These are phyloP conservation scores for Talaromyces sp. DNA, from an alignment of 2,329 filamentous ascomycete species.

Conservation along the genomic window DNA sequence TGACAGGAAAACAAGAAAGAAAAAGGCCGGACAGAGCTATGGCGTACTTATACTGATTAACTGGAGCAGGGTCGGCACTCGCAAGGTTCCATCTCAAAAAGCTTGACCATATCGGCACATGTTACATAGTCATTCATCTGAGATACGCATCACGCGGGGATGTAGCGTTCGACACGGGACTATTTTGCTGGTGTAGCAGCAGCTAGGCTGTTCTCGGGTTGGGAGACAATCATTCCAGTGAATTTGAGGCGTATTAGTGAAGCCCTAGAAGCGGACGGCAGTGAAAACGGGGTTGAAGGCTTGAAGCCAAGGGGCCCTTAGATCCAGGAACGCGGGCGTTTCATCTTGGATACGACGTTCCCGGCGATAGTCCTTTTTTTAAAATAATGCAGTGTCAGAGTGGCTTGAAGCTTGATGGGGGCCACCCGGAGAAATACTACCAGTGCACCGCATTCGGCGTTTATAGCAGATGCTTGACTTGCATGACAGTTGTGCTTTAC, in stretches of 20 bases:
- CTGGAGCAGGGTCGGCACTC: not conserved
- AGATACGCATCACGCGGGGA: not conserved
- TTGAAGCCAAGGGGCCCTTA: no score
- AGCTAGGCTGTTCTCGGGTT: not conserved
- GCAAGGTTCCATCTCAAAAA: not conserved
- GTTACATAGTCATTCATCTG: not conserved
- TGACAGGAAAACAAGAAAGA: not conserved
- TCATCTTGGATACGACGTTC: not conserved
- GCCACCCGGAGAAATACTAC: not conserved
- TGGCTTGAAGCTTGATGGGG: not conserved
- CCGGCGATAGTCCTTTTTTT: not conserved
- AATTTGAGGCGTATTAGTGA: not conserved
- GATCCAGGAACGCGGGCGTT: not conserved
- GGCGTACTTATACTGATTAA: not conserved
- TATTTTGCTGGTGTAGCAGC: not conserved
- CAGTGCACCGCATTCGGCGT: not conserved
- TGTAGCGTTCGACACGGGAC: not conserved
- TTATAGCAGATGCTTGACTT: not conserved
- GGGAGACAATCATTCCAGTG: not conserved
- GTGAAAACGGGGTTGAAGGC: not conserved
- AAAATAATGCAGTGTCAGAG: not conserved
- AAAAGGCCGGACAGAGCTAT: no score
- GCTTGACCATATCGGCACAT: not conserved
- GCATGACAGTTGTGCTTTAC: not conserved
- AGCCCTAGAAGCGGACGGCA: not conserved